Base-by-base conservation (phyloP, 352 stramenopile species). In the Phytophthora nicotianae region DNA sequence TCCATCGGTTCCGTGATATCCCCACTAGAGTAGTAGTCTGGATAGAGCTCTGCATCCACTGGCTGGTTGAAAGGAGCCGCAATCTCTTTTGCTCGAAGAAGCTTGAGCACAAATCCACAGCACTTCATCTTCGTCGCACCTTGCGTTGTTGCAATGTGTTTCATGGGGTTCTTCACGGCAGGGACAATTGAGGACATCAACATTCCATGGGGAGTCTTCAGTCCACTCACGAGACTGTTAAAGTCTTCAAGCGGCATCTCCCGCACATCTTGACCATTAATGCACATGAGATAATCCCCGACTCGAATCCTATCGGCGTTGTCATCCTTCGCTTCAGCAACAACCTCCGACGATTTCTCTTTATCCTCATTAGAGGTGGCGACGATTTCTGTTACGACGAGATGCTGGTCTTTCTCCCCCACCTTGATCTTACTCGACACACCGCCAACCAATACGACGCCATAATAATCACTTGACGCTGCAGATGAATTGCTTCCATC, bases 1-100 rank as follows among this genome's bases (percentile, higher is more conserved):
- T 95, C 87, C 85, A 95, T 95, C 1, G 87, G 80, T 24, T 95
- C 86, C 1, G 74, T 58, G 17, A 95, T 88, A 46, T 89, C 65
- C 0, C 79, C 79, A 38, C 81, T 88, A 13, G 77, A 72, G 50
- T 90, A 90, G 40, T 95, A 95, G 27, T 95, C 87, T 4, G 87
- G 87, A 66, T 95, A 95, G 41, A 95, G 49, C 20, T 93, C 82
- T 4, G 75, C 70, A 69, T 95, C 87, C 4, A 95, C 87, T 8
- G 85, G 85, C n/a, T 92, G 79, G 46, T 93, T 94, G 58, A 95
- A 95, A 26, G 87, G 85, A 1, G 54, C 58, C 3, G 87, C 76
- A 45, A 92, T 81, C 46, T 94, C 85, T 75, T 95, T 95, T 1
- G 76, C 72, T 32, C 85, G 83, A 49, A 93, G 62, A 49, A 93